Evolutionary conservation across 768 basidiomycete genomes (phyloP), one percentile per base, ranked within the genome.

Genomic region (Termitomyces sp.): DNA sequence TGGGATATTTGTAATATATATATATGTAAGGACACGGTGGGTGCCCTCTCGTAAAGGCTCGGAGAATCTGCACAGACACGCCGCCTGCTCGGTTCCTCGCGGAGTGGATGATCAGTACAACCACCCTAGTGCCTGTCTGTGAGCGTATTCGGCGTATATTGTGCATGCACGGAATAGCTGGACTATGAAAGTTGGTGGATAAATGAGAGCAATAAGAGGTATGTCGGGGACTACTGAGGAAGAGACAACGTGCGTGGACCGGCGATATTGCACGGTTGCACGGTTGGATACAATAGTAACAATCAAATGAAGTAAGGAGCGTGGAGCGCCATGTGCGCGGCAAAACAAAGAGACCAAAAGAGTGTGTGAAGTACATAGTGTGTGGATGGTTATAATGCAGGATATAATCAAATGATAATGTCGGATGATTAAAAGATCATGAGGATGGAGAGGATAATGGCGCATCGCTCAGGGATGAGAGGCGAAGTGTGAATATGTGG

Each of bases 171-270:
- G 17, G 17, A 3, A 37, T n/a, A 27, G 35, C 37, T 51, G 8
- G 25, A 51, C 27, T 40, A 40, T 50, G 23, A 27, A 17, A 27
- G 17, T 51, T 27, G 17, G 23, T 37, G 21, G 32, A 58, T 59
- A 59, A 23, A 51, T 51, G 34, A 54, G n/a, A 59, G 58, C 58
- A 59, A 51, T 51, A 55, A 55, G 27, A 21, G 23, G 34, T 40
- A 28, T 40, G 43, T 54, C 34, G 44, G 42, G 21, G 49, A 37
- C 48, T 48, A 48, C 47, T 17, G 21, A 34, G 47, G 14, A 23
- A 19, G 21, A 23, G 17, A 17, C 27, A 40, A 28, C 25, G n/a
- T 12, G 28, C 17, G n/a, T 10, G 10, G 37, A 27, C 5, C 17
- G 9, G 14, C 35, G 25, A 8, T 27, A 39, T 14, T 12, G 11